phyloP scores from a whole-genome alignment of 2,329 filamentous ascomycete genomes.

The Phoma sp. region DNA sequence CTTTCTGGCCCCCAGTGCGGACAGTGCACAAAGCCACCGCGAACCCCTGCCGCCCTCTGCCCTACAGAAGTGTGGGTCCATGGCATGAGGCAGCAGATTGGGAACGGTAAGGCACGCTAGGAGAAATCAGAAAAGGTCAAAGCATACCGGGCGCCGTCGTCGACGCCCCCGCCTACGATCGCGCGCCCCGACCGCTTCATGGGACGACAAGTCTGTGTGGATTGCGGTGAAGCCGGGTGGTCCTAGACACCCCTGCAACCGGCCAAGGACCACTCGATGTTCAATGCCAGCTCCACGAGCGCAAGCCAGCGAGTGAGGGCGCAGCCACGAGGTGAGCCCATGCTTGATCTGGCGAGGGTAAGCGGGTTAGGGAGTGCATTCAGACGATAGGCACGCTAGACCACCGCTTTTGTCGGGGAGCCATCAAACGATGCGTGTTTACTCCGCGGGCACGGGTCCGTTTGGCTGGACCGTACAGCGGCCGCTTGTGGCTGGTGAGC shows the following conservation, averaged over 20 bases:
- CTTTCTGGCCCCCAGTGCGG: constrained; percentile 38
- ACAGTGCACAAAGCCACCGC: constrained; percentile 41
- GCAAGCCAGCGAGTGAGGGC: constrained; percentile 29
- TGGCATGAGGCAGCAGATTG: constrained; percentile 43
- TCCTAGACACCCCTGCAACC: constrained; percentile 26
- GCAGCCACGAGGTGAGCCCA: constrained; percentile 26
- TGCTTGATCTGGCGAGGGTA: constrained; percentile 35
- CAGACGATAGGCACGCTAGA: constrained; percentile 31
- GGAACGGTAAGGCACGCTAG: constrained; percentile 46
- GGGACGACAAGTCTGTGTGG: constrained; percentile 38
- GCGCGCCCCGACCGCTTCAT: constrained; percentile 45
- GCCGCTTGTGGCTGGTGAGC: constrained; percentile 33
- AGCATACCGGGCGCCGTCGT: constrained; percentile 36
- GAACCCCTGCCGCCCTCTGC: constrained; percentile 42
- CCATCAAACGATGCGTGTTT: constrained; percentile 19
- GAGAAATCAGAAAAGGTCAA: constrained; percentile 43
- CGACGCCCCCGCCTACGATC: constrained; percentile 44
- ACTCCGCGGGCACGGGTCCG: constrained; percentile 22
- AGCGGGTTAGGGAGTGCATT: constrained; percentile 35
- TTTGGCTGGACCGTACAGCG: constrained; percentile 24
- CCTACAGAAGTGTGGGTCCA: constrained; percentile 39
- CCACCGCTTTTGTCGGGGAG: constrained; percentile 40
- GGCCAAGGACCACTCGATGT: constrained; percentile 29
- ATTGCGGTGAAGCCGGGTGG: constrained; percentile 43
- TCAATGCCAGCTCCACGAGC: constrained; percentile 27